These are phyloP conservation scores for Saturnispora sanitii DNA, from an alignment of 805 yeast species.

Conservation along the genomic window DNA sequence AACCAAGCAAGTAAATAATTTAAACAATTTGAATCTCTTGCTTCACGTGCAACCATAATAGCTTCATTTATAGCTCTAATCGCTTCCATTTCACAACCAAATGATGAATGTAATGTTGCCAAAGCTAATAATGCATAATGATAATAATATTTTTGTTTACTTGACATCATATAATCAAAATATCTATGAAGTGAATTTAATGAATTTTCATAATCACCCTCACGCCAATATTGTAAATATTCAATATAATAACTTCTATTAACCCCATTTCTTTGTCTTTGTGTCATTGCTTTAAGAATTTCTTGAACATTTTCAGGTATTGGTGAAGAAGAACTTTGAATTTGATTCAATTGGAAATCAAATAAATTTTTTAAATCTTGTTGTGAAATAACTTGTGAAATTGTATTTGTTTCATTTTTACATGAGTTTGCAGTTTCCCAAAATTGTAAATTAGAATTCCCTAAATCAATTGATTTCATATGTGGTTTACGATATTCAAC, in stretches of 20 bases:
- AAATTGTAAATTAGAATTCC: no score
- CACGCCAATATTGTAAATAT: constrained; percentile 49
- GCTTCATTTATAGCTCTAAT: constrained; percentile 78
- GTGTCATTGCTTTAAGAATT: constrained; percentile 38
- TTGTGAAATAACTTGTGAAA: constrained; percentile 27
- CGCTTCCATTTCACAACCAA: constrained; percentile 59
- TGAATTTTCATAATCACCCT: constrained; percentile 53
- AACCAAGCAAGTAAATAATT: constrained; percentile 69
- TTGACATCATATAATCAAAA: constrained; percentile 70
- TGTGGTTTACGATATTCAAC: constrained; percentile 27
- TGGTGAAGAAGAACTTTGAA: constrained; percentile 43
- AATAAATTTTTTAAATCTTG: constrained; percentile 41
- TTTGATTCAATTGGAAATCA: constrained; percentile 41
- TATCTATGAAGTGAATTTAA: constrained; percentile 48
- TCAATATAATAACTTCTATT: constrained; percentile 46
- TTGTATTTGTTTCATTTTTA: neutral
- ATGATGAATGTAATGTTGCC: constrained; percentile 62
- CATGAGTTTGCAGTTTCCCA: no score
- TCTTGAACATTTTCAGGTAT: constrained; percentile 35
- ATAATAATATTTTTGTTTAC: constrained; percentile 51
- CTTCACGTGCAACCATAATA: constrained; percentile 77
- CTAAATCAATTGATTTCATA: no score
- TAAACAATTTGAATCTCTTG: constrained; percentile 62
- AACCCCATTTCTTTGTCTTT: constrained; percentile 33
- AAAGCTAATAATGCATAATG: constrained; percentile 68